Percentiles rank a stretch among this genome's conserved stretches.
These are phyloP conservation scores for Sarocladium oryzae DNA, from an alignment of 2,329 filamentous ascomycete genomes.

Conservation along the genomic window DNA sequence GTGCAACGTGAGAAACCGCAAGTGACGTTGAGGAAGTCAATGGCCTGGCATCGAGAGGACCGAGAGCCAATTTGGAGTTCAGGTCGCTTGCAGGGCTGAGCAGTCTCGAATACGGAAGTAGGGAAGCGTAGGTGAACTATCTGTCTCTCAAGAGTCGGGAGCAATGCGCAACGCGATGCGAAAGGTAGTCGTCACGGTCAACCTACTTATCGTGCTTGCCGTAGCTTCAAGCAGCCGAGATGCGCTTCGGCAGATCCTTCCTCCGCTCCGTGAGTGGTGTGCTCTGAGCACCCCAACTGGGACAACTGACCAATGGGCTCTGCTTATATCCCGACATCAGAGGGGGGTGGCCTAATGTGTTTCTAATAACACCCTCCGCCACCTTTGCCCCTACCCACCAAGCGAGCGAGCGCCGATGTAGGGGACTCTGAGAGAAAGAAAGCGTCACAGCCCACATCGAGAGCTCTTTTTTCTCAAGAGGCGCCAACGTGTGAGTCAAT, in stretches of 20 bases:
- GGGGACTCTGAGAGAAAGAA: background rate
- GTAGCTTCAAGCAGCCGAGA: background rate
- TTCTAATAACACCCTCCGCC: slow-evolving; percentile 2
- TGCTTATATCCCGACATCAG: background rate
- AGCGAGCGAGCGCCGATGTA: background rate
- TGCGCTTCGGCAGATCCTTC: slow-evolving; percentile 4
- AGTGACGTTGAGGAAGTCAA: too few species aligned
- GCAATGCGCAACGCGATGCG: background rate
- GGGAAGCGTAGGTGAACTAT: too few species aligned
- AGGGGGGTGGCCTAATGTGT: background rate
- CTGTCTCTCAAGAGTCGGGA: too few species aligned
- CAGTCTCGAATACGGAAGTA: too few species aligned
- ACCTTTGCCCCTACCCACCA: slow-evolving; percentile 7
- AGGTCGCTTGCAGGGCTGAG: too few species aligned
- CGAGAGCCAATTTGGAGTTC: too few species aligned
- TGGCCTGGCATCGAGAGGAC: too few species aligned
- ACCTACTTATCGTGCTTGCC: too few species aligned
- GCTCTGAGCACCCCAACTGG: background rate
- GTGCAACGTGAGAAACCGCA: too few species aligned
- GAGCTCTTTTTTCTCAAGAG: slow-evolving; percentile 8
- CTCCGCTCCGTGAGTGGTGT: background rate
- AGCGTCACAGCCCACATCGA: slow-evolving; percentile 7
- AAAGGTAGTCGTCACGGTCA: background rate
- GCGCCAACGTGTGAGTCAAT: slow-evolving; percentile 6
- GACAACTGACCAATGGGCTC: background rate